These are phyloP conservation scores for Neophaeococcomyces mojaviensis DNA, from an alignment of 2,329 filamentous ascomycete species.

Conservation along the genomic window DNA sequence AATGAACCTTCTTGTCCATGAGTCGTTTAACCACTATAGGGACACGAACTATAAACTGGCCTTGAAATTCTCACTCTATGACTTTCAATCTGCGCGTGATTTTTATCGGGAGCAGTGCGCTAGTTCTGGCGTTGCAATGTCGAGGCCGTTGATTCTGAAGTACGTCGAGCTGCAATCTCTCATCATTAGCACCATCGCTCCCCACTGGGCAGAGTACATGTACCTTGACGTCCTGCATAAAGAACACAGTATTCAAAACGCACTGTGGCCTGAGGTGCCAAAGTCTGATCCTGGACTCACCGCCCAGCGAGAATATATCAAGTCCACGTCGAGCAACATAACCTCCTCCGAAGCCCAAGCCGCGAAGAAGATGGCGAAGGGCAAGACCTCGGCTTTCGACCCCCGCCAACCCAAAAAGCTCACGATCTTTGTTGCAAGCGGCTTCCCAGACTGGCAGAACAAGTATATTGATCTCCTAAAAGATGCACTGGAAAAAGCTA, in stretches of 20 bases:
- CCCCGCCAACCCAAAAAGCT: constrained; percentile 88
- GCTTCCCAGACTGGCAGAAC: constrained; percentile 84
- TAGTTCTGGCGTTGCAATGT: constrained; percentile 75
- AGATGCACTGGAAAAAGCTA: constrained; percentile 58
- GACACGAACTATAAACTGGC: constrained; percentile 76
- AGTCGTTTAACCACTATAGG: constrained; percentile 71
- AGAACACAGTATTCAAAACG: constrained; percentile 67
- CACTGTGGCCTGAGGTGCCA: constrained; percentile 62
- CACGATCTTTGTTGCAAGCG: constrained; percentile 71
- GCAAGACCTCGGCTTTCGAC: constrained; percentile 77
- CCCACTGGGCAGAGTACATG: constrained; percentile 91
- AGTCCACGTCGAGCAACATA: constrained; percentile 66
- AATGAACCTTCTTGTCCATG: constrained; percentile 72
- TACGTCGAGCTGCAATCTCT: constrained; percentile 85
- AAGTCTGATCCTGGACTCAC: constrained; percentile 60
- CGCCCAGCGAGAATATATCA: constrained; percentile 76
- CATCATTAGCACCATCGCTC: constrained; percentile 73
- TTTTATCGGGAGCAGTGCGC: constrained; percentile 79
- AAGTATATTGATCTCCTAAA: constrained; percentile 77
- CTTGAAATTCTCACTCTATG: constrained; percentile 80
- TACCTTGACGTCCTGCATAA: constrained; percentile 86
- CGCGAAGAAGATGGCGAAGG: constrained; percentile 86
- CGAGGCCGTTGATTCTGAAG: constrained; percentile 66
- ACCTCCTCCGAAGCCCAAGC: constrained; percentile 68
- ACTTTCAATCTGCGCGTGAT: constrained; percentile 80